Conservation (phyloP, 2,329 filamentous ascomycete species). For the Claviceps pazoutovae region DNA sequence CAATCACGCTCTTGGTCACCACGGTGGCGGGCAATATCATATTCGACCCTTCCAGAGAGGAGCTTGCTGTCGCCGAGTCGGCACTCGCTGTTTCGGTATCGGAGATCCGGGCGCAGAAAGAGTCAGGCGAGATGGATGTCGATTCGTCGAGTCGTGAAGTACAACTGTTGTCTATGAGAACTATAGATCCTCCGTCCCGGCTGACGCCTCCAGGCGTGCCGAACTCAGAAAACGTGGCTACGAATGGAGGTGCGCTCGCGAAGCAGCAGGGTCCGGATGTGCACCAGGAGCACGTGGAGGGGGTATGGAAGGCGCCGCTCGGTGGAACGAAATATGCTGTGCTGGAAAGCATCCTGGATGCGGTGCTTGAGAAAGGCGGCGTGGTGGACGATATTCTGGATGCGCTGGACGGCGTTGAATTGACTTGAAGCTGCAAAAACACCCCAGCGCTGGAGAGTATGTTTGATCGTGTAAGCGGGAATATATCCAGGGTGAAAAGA, state of each 20-base stretch:
- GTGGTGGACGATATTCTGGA: conserved; percentile 78
- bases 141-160: conserved; percentile 30
- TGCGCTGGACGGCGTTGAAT: conserved; percentile 62
- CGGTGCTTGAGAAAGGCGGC: conserved; percentile 62
- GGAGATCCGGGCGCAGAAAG: conserved; percentile 21
- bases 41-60: conserved; percentile 83
- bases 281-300: conserved; percentile 37
- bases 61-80: conserved; percentile 83
- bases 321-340: conserved; percentile 69
- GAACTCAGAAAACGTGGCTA: conserved; percentile 46
- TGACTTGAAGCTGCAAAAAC: conserved; percentile 29
- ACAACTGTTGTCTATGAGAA: conserved; percentile 53
- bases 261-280: conserved; percentile 28
- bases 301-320: conserved; percentile 75
- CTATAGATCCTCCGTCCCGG: conserved; percentile 60
- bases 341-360: conserved; percentile 60
- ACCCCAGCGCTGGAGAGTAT: background rate
- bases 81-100: conserved; percentile 75
- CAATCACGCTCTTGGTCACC: conserved; percentile 82
- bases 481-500: background rate
- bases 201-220: conserved; percentile 58
- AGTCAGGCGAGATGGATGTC: conserved; percentile 24
- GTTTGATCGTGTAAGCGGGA: background rate
- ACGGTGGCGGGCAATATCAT: conserved; percentile 77
- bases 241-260: conserved; percentile 27